A percentile compares a stretch with the other conserved stretches of the same genome.
These are phyloP conservation scores for Puccinia horiana DNA, from an alignment of 1,284 basidiomycete species.

Conservation along the genomic window DNA sequence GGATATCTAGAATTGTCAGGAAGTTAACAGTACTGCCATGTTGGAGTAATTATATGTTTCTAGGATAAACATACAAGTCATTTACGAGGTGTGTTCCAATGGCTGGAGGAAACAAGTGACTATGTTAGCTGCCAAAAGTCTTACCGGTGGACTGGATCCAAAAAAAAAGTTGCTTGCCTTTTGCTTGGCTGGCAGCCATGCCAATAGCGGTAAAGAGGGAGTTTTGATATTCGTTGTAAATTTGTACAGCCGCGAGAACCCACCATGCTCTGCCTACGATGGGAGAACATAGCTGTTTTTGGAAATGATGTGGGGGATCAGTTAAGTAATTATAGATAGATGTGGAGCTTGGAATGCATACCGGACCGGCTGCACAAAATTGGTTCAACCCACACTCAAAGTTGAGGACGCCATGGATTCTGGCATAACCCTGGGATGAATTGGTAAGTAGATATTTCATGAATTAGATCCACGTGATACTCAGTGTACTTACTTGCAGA, in stretches of 20 bases:
- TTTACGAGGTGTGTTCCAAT: neutral
- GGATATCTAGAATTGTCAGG: neutral
- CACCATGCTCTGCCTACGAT: slow-evolving; percentile 22
- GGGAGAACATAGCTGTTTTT: slow-evolving; percentile 18
- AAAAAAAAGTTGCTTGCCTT: neutral
- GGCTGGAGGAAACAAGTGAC: neutral
- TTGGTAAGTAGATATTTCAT: neutral
- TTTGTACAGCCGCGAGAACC: slow-evolving; percentile 17
- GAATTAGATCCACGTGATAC: neutral
- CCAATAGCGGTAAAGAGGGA: slow-evolving; percentile 3
- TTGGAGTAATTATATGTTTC: neutral
- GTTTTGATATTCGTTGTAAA: neutral
- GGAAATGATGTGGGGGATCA: neutral
- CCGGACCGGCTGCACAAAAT: slow-evolving; percentile 27
- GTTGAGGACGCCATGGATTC: slow-evolving; percentile 1
- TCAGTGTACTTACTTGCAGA: neutral
- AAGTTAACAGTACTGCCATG: neutral
- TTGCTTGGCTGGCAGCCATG: neutral
- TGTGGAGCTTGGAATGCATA: neutral
- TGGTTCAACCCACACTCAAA: slow-evolving; percentile 10
- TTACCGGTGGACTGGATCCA: no score
- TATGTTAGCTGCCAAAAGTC: neutral
- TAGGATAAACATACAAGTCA: neutral
- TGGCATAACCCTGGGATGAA: slow-evolving; percentile 7
- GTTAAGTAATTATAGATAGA: neutral